phyloP scores from a whole-genome alignment of 2,329 filamentous ascomycete genomes.

The Simplicillium aogashimaense region DNA sequence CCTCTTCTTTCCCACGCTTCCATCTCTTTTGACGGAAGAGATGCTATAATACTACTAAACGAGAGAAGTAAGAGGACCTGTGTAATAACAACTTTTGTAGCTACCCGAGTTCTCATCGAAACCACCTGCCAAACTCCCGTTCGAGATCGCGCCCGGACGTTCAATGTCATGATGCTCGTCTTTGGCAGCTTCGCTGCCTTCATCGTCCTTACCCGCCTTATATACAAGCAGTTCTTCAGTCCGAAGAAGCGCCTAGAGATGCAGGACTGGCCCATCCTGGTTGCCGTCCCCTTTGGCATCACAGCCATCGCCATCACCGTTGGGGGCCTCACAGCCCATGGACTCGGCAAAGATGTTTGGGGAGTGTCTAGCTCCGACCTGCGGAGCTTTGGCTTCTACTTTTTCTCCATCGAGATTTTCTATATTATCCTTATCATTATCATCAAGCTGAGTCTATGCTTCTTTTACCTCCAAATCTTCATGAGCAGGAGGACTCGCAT shows the following conservation, averaged over 20 bases:
- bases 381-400: conserved; percentile 25
- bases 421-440: conserved; percentile 31
- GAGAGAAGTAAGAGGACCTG: too few relatives aligned
- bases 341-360: conserved; percentile 36
- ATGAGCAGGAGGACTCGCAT: conserved; percentile 21
- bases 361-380: conserved; percentile 26
- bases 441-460: conserved; percentile 35
- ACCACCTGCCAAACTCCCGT: conserved; percentile 3
- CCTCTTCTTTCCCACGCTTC: background rate
- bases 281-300: conserved; percentile 15
- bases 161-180: conserved; percentile 1
- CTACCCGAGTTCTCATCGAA: conserved; percentile 2
- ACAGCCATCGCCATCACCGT: conserved; percentile 18
- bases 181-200: conserved; percentile 10
- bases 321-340: conserved; percentile 19
- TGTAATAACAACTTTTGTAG: background rate
- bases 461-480: conserved; percentile 42
- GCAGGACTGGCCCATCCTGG: conserved; percentile 24
- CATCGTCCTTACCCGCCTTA: conserved; percentile 26
- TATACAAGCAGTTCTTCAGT: conserved; percentile 22
- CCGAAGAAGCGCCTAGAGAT: conserved; percentile 18
- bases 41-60: background rate
- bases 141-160: background rate
- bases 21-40: background rate
- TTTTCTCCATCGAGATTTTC: conserved; percentile 25